Evolutionary conservation across 306 rosid species (phyloP).

Genomic region (Rosa persica): DNA sequence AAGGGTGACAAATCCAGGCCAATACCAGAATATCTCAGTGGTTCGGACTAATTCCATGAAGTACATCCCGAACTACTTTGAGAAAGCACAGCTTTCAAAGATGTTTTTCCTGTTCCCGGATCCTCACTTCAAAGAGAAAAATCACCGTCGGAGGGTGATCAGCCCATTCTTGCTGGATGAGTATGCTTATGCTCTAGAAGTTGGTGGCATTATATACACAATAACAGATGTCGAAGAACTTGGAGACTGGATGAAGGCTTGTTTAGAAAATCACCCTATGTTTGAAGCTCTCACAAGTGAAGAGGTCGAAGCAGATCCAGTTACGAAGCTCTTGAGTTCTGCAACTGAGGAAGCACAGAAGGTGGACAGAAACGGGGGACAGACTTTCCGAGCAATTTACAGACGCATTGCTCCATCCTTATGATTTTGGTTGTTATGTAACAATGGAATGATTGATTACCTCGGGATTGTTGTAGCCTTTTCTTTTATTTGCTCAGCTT

Average conservation of each 20-base stretch:
- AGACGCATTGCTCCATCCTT: constrained; percentile 56
- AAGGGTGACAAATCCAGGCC: constrained; percentile 68
- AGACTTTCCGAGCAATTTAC: constrained; percentile 72
- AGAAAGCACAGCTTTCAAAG: constrained; percentile 79
- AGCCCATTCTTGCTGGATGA: constrained; percentile 86
- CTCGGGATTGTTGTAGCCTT: not conserved
- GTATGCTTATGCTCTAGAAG: constrained; percentile 73
- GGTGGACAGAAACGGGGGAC: constrained; percentile 93
- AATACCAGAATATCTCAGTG: constrained; percentile 83
- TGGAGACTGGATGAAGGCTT: constrained; percentile 90
- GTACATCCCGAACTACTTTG: constrained; percentile 88
- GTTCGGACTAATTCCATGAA: constrained; percentile 96
- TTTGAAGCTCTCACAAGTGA: constrained; percentile 65
- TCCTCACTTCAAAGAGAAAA: constrained; percentile 99
- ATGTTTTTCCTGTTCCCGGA: constrained; percentile 97
- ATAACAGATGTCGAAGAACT: constrained; percentile 95
- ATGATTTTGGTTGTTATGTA: constrained; percentile 24
- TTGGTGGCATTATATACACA: constrained; percentile 88
- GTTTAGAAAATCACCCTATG: constrained; percentile 85
- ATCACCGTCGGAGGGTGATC: constrained; percentile 89
- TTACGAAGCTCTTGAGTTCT: constrained; percentile 62
- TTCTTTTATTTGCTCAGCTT: not conserved
- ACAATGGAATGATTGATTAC: not conserved
- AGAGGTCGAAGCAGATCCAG: constrained; percentile 87
- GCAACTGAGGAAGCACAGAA: constrained; percentile 99